Evolutionary conservation across 305 asterid genomes (phyloP).

Genomic region (Euphrasia arctica): DNA sequence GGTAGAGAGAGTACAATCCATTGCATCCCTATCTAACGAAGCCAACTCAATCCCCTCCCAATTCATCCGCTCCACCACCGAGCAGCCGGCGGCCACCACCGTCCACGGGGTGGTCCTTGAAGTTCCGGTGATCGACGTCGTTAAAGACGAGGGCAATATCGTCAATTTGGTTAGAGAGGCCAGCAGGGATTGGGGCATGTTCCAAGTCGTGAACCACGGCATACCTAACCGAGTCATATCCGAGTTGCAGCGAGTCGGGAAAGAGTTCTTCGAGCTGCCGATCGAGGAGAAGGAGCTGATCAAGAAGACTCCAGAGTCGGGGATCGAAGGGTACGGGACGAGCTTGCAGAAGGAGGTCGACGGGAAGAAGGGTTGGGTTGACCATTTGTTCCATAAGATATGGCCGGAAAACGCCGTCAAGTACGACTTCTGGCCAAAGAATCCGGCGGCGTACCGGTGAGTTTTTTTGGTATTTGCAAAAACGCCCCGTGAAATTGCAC

Average conservation of each 20-base stretch:
- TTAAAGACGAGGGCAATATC: conserved; percentile 19
- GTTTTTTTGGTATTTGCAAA: not conserved
- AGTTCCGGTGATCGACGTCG: conserved; percentile 47
- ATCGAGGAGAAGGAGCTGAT: conserved; percentile 44
- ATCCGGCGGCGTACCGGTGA: conserved; percentile 59
- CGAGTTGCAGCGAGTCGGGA: conserved; percentile 43
- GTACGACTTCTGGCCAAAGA: conserved; percentile 57
- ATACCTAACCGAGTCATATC: conserved; percentile 40
- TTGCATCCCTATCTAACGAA: conserved; percentile 29
- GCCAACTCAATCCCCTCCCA: conserved; percentile 47
- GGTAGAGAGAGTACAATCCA: conserved; percentile 49
- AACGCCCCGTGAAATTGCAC: too few species aligned
- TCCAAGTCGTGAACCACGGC: conserved; percentile 61
- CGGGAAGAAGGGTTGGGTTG: conserved; percentile 74
- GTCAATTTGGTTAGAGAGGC: conserved; percentile 36
- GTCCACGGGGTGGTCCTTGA: conserved; percentile 38
- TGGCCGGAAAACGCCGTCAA: conserved; percentile 57
- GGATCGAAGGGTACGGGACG: conserved; percentile 64
- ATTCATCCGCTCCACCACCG: conserved; percentile 47
- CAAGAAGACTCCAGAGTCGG: conserved; percentile 39
- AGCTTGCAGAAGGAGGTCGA: conserved; percentile 47
- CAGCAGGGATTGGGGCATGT: conserved; percentile 55
- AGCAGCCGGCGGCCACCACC: conserved; percentile 57
- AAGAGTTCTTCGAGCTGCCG: conserved; percentile 53
- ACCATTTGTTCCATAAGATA: conserved; percentile 60